Base-by-base conservation (phyloP, 179 eudicot genomes). In the Silene noctiflora region DNA sequence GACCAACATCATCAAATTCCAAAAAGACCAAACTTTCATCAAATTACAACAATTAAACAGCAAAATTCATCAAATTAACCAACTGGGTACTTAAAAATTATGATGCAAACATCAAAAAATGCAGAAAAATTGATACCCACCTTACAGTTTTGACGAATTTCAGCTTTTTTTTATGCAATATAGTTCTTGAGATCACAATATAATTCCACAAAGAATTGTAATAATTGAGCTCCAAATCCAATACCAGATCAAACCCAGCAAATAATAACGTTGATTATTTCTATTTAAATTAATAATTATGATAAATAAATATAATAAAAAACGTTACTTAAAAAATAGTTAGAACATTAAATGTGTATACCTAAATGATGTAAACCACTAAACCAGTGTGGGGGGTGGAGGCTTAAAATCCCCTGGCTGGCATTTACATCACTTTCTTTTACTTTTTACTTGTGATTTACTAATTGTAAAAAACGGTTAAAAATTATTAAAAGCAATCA, bases 321-420 rank as follows among this genome's bases (percentile, higher is more conserved):
- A 58, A 56, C 39, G n/a, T 42, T 42, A 42, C 48, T 42, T 42
- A 4, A 0, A 2, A 55, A 55, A 44, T 60, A 46, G 67, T 56
- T 20, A 12, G 19, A 71, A 48, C 46, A 48, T 6, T 25, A 55
- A 53, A 25, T 71, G 69, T 53, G 59, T 72, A 60, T 22, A 69
- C 73, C 82, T 77, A 68, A 67, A 67, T 39, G 62, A 61, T 76
- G 75, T 48, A 35, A 68, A 80, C 75, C 75, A 79, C 78, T 76
- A n/a, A n/a, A n/a, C n/a, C n/a, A n/a, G 75, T 42, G 78, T 76
- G 77, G 77, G 79, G 6, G 39, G 39, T 6, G 8, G 42, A 6
- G 71, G 78, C 75, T 79, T 75, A 48, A 79, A 80, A 79, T 79
- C 85, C 80, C 84, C 74, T 74, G 6, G 59, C 59, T 25, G 75